Base-by-base conservation (phyloP, 139 green algal genomes). In the Chlorokybus atmophyticus region DNA sequence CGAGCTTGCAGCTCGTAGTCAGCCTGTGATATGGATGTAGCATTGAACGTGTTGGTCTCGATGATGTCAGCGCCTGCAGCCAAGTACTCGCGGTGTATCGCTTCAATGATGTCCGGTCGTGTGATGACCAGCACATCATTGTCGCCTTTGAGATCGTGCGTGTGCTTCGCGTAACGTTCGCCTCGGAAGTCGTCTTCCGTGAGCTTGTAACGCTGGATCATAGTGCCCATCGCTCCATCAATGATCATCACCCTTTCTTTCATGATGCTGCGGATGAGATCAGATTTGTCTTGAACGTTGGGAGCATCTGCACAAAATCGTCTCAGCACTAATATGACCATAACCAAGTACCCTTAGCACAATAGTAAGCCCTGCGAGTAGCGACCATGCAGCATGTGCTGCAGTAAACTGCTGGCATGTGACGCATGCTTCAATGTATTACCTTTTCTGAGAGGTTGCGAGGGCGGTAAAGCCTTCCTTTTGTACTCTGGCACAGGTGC, bases 41-140 rank as follows among this genome's bases (percentile, higher is more conserved):
- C 87, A 55, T 94, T 96, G 83, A 97, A 97, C 30, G 90, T 96
- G 81, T 97, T 96, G 55, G 90, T 96, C 77, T 97, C 90, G 32
- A 97, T 84, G 68, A 97, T 95, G 77, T 97, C 90, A 6, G 90
- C 85, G 2, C 89, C 89, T 8, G 51, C 82, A 40, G 86, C 83
- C 54, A 97, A 68, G 76, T 90, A 96, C 26, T 76, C 68, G 2
- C 44, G 84, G 79, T 97, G 90, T 75, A 97, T 97, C 21, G 84
- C 76, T 28, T 70, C 65, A 35, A 97, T 93, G 29, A 97, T 75
- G 50, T 96, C 87, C 0, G 90, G 90, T 10, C 82, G 71, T 10
- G 90, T 95, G 50, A 97, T 71, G 39, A 95, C 85, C 59, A 97
- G 75, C 28, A 97, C 19, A 62, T 97, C 90, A 63, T 97, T 97